Base-by-base conservation (phyloP, 768 basidiomycete genomes). In the Serpula lacrymans region DNA sequence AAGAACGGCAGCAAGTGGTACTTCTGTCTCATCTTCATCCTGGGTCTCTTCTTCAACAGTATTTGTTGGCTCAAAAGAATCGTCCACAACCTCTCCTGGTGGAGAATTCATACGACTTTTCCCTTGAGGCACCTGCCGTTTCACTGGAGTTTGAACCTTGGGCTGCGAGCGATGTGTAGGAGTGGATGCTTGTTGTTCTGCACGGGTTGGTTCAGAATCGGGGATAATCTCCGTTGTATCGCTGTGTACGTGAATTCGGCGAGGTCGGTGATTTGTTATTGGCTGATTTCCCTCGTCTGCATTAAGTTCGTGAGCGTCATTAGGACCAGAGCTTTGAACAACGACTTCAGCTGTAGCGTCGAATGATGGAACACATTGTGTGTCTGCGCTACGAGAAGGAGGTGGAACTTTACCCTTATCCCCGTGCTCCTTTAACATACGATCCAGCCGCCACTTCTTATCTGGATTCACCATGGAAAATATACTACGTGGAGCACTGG, bases 141-240 rank as follows among this genome's bases (percentile, higher is more conserved):
- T 50, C 16, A 34, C 36, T 18, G 51, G 53, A 41, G 43, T 44
- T n/a, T 34, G 39, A 16, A 27, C 37, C 23, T 34, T 25, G 27
- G n/a, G 18, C 27, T 32, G 30, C 18, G 23, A 9, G 29, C 34
- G 31, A n/a, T 27, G 42, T 23, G 23, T 16, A 23, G 52, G 45
- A 11, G 48, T 41, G 34, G 48, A 28, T 17, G 32, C 11, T n/a
- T 46, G 37, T 7, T 45, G 43, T 33, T 55, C 63, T 16, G 62
- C 68, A 21, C 64, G 65, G 14, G 62, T 55, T 34, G 77, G 74
- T 46, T 84, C 82, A 2, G 82, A 84, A 52, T 84, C 84, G 2
- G 82, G 80, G 12, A 86, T 66, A 37, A 82, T 41, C 23, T 77
- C 78, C 49, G 71, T 64, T 4, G 48, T 37, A 47, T 69, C 70